Percentiles rank a stretch among this genome's conserved stretches.
Evolutionary conservation across 225 moss, liverwort and hornwort genomes (phyloP).

Genomic region (Pseudoscleropodium purum): DNA sequence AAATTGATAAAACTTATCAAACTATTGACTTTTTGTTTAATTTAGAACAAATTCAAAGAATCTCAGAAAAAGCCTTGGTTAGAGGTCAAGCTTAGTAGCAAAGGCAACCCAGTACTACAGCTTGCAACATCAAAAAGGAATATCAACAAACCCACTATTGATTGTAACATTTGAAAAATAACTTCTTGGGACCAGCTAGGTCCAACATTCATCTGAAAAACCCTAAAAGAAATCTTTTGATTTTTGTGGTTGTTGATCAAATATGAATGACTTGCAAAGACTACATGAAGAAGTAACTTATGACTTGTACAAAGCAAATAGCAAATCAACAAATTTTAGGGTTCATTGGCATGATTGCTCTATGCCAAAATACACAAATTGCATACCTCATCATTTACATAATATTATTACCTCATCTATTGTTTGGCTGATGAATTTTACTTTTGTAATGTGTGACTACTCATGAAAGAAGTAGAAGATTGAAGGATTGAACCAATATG

Average conservation of each 20-base stretch:
- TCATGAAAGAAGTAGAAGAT: neutral
- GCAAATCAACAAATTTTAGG: neutral
- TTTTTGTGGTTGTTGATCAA: neutral
- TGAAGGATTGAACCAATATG: neutral
- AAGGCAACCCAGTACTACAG: neutral
- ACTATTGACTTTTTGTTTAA: too few relatives aligned
- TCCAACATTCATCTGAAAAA: neutral
- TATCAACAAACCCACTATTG: too few relatives aligned
- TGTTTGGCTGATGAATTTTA: accelerated
- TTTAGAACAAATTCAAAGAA: too few relatives aligned
- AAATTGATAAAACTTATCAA: too few relatives aligned
- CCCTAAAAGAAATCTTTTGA: neutral
- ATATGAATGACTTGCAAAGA: accelerated
- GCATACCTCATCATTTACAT: too few relatives aligned
- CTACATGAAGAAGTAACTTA: neutral
- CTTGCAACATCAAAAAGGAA: neutral
- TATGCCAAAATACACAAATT: neutral
- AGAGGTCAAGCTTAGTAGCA: neutral
- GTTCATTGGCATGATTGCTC: neutral
- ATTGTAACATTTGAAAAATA: too few relatives aligned
- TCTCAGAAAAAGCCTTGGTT: too few relatives aligned
- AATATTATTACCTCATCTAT: neutral
- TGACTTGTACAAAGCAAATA: neutral
- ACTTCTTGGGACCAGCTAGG: accelerated
- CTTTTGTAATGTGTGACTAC: accelerated